Base-by-base conservation (phyloP, 1,139 yeast genomes). In the Kodamaea sp. region DNA sequence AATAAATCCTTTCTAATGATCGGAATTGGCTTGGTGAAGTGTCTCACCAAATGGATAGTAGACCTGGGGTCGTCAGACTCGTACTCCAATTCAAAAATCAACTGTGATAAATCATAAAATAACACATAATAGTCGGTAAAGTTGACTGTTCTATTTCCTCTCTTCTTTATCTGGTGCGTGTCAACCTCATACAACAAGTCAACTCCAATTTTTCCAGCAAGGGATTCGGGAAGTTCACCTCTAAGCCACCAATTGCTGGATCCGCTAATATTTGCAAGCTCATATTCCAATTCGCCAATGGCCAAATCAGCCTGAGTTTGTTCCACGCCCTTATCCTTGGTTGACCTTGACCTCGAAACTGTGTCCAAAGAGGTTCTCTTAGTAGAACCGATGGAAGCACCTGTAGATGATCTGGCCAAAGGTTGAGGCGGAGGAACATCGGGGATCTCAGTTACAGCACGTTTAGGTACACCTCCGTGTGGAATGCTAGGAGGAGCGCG, bases 91-190 rank as follows among this genome's bases (percentile, higher is more conserved):
- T 79, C 80, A 44, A 85, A 60, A 1, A 75, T 59, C 12, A 83
- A 66, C 50, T 84, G 89, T 2, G 92, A 76, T 46, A 83, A 79
- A 53, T 86, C 95, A 42, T 76, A 78, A 55, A 81, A 84, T 29
- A 89, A 59, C 12, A 89, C 70, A 55, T 87, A 88, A 47, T 83
- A 80, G 44, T 85, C 92, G 38, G 83, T 71, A 41, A 76, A 70
- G 5, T 70, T 61, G 31, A 79, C 59, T 4, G 48, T 50, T 28
- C 75, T 64, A 15, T 78, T 77, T 9, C 79, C 78, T 46, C 96
- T 76, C 51, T 83, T 84, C 11, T 50, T 48, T 10, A 82, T 61
- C 13, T 60, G 55, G 38, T 73, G 64, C 15, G 78, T 76, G 34
- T 88, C 96, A 18, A 80, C 73, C 53, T 88, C 96, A 57, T 62